Conservation (phyloP, 2,329 filamentous ascomycete species). For the Pseudocercospora macadamiae region DNA sequence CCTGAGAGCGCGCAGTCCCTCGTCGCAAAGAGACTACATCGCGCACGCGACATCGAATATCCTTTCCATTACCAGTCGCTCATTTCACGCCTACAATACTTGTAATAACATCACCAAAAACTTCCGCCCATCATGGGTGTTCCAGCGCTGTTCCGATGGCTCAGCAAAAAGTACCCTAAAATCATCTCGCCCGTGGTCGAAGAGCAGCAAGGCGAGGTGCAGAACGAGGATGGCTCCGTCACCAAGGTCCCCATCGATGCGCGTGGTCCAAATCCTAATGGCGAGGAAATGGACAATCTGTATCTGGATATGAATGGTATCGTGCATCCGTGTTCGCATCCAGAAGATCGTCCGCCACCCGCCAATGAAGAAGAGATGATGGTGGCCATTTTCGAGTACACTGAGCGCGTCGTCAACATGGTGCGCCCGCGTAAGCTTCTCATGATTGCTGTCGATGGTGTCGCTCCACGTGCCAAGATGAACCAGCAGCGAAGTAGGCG, state of each 20-base stretch:
- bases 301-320: conserved; percentile 99
- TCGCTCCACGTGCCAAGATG: conserved; percentile 98
- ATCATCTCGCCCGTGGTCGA: conserved; percentile 92
- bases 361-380: conserved; percentile 99
- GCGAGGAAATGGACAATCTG: conserved; percentile 95
- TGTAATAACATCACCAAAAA: not conserved
- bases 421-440: conserved; percentile 92
- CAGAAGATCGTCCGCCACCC: conserved; percentile 87
- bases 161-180: conserved; percentile 96
- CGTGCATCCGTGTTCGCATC: conserved; percentile 97
- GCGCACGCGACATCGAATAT: conserved; percentile 17
- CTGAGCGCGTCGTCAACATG: conserved; percentile 98
- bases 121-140: conserved; percentile 72
- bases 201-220: conserved; percentile 76
- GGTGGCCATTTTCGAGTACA: conserved; percentile 97
- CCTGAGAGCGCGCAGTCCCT: not conserved
- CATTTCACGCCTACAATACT: not conserved
- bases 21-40: conserved; percentile 10
- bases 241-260: conserved; percentile 82
- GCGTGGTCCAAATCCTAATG: conserved; percentile 87
- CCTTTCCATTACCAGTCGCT: not conserved
- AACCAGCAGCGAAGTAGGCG: conserved; percentile 97
- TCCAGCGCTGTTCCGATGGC: conserved; percentile 92
- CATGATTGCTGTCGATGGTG: conserved; percentile 98
- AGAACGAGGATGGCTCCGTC: conserved; percentile 78